phyloP scores from a whole-genome alignment of 169 alveolate genomes.

The Plasmodium yoelii region DNA sequence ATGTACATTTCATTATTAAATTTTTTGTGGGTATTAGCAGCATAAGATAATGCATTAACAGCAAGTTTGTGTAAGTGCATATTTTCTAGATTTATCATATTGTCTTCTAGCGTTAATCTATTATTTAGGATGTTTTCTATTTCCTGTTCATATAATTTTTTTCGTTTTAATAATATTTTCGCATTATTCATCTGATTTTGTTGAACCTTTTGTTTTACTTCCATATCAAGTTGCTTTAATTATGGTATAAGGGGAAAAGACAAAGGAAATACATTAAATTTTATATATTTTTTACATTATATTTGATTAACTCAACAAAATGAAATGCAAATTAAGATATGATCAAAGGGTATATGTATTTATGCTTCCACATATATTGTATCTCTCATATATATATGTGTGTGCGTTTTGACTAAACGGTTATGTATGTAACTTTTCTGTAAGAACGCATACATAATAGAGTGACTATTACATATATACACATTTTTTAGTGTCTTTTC shows the following conservation, averaged over 20 bases:
- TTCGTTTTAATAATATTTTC: constrained; percentile 79
- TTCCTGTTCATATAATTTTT: constrained; percentile 84
- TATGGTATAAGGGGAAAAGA: constrained; percentile 1
- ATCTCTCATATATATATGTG: background rate
- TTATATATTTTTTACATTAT: no score
- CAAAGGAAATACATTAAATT: background rate
- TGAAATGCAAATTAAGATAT: no score
- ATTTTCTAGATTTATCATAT: constrained; percentile 84
- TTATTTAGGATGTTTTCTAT: constrained; percentile 76
- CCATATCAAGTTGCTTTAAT: constrained; percentile 64
- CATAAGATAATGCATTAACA: constrained; percentile 79
- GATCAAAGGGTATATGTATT: background rate
- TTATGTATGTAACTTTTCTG: no score
- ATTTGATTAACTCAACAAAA: no score
- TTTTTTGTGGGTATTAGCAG: constrained; percentile 73
- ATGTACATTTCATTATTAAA: constrained; percentile 68
- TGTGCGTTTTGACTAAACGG: background rate
- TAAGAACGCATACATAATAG: no score
- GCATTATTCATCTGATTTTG: constrained; percentile 79
- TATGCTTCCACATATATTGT: background rate
- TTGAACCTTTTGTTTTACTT: constrained; percentile 70
- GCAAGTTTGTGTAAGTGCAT: constrained; percentile 86
- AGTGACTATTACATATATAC: no score
- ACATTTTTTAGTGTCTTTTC: background rate
- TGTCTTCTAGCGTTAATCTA: constrained; percentile 83